phyloP scores from a whole-genome alignment of 495 filamentous ascomycete species.

The Cercophora newfieldiana region DNA sequence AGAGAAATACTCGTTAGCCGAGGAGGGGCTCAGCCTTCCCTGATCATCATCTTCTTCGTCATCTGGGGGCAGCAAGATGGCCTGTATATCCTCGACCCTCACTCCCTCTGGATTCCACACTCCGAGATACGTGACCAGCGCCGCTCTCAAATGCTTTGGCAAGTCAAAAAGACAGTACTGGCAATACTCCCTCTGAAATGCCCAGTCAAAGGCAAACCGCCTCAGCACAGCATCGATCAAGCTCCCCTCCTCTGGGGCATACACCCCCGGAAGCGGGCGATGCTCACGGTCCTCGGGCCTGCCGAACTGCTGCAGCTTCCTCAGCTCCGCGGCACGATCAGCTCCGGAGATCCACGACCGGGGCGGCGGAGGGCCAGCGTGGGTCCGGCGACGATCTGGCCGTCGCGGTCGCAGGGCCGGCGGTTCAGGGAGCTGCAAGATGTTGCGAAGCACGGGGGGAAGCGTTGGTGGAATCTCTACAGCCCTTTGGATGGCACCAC shows the following conservation, averaged over 20 bases:
- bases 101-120: constrained; percentile 50
- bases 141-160: constrained; percentile 59
- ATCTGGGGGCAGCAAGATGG: constrained; percentile 36
- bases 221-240: constrained; percentile 61
- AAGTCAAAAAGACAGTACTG: constrained; percentile 64
- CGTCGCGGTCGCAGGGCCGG: constrained; percentile 65
- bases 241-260: constrained; percentile 45
- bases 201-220: constrained; percentile 67
- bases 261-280: constrained; percentile 38
- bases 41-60: constrained; percentile 33
- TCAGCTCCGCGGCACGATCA: constrained; percentile 21
- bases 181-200: constrained; percentile 65
- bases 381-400: constrained; percentile 18
- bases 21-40: constrained; percentile 22
- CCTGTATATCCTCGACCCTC: constrained; percentile 42
- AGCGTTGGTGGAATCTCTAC: constrained; percentile 41
- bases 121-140: constrained; percentile 64
- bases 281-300: constrained; percentile 6
- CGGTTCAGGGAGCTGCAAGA: constrained; percentile 71
- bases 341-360: constrained; percentile 62
- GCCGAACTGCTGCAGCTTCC: constrained; percentile 14
- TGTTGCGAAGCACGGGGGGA: constrained; percentile 52
- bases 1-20: constrained; percentile 50
- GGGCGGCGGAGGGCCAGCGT: constrained; percentile 68
- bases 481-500: constrained; percentile 4